Percentiles rank a stretch among this genome's conserved stretches.
These are phyloP conservation scores for Fraxinus dipetala DNA, from an alignment of 305 asterid genomes.

Conservation along the genomic window DNA sequence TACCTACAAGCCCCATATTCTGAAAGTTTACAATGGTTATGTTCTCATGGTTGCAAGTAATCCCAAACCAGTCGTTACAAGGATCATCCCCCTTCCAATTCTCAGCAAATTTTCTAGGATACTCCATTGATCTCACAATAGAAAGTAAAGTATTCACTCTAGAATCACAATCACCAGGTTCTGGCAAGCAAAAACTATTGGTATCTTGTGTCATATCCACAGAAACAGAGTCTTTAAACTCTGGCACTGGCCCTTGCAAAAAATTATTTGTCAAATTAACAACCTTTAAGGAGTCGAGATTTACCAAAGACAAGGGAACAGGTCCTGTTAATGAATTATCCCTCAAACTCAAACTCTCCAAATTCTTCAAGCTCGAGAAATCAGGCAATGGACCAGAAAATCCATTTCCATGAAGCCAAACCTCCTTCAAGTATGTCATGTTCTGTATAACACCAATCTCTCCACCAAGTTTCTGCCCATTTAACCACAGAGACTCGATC, in stretches of 20 bases:
- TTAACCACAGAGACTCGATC: conserved; percentile 77
- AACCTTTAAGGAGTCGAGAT: conserved; percentile 59
- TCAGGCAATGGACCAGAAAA: conserved; percentile 78
- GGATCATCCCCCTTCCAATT: conserved; percentile 87
- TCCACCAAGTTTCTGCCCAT: conserved; percentile 80
- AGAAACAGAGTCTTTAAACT: conserved; percentile 52
- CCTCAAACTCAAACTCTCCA: conserved; percentile 66
- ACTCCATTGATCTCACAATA: conserved; percentile 47
- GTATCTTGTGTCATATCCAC: conserved; percentile 54
- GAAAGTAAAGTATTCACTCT: conserved; percentile 57
- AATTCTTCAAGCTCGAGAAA: conserved; percentile 48
- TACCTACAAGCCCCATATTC: conserved; percentile 71
- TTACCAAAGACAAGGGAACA: conserved; percentile 57
- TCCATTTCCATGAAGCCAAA: conserved; percentile 75
- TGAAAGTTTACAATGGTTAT: conserved; percentile 75
- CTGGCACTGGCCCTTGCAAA: conserved; percentile 81
- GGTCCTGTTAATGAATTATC: conserved; percentile 76
- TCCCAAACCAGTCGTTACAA: conserved; percentile 77
- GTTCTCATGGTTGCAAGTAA: conserved; percentile 70
- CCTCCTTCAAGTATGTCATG: conserved; percentile 78
- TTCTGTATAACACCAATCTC: conserved; percentile 64
- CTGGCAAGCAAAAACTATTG: conserved; percentile 77
- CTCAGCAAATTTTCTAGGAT: conserved; percentile 65
- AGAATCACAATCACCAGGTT: conserved; percentile 78
- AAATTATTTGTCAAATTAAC: conserved; percentile 85